Percentiles rank a stretch among this genome's conserved stretches.
phyloP scores from a whole-genome alignment of 352 stramenopile species.

The Globisporangium cederbergense region DNA sequence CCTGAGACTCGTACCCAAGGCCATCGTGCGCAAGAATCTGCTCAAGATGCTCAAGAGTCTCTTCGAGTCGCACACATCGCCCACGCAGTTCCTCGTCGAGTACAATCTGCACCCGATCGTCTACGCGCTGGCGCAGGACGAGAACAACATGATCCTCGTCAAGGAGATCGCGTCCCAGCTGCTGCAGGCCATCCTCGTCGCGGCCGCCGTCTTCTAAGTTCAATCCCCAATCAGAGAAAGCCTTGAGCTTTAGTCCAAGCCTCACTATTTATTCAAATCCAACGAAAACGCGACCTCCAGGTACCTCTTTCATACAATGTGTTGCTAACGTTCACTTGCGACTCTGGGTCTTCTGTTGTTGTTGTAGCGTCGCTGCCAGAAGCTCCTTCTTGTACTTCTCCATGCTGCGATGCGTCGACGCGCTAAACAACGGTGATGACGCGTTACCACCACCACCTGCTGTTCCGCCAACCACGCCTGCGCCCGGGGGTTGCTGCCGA shows the following conservation, averaged over 20 bases:
- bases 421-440: conserved; percentile 30
- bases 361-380: conserved; percentile 40
- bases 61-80: conserved; percentile 84
- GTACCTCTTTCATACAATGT: not conserved
- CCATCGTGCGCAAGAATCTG: conserved; percentile 88
- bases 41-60: conserved; percentile 92
- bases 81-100: conserved; percentile 84
- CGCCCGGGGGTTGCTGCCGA: conserved; percentile 6
- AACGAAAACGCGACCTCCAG: not conserved
- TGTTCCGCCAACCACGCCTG: conserved; percentile 13
- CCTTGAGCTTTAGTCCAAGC: not conserved
- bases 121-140: conserved; percentile 76
- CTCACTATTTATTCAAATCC: conserved; percentile 13
- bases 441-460: not conserved
- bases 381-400: conserved; percentile 72
- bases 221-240: not conserved
- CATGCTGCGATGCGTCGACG: conserved; percentile 57
- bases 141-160: conserved; percentile 89
- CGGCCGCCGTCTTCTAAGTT: conserved; percentile 49
- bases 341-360: conserved; percentile 37
- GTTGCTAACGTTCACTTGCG: conserved; percentile 6
- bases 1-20: conserved; percentile 77
- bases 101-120: conserved; percentile 85
- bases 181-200: conserved; percentile 77
- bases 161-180: conserved; percentile 88